Conservation (phyloP, 1,284 basidiomycete species). For the Tylopilus sp. region DNA sequence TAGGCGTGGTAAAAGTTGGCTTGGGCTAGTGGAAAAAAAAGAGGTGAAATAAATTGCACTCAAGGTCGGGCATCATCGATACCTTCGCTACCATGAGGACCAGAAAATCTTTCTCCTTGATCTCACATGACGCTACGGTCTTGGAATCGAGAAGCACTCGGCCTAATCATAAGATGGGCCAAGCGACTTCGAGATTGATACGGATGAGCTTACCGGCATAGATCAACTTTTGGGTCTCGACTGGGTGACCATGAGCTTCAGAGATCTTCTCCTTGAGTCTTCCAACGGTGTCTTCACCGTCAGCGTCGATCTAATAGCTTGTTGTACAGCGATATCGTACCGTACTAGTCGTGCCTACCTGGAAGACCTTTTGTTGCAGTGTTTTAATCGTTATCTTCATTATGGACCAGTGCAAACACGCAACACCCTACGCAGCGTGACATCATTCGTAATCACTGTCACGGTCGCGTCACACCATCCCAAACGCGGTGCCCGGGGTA, state of each 20-base stretch:
- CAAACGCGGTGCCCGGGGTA: slow-evolving; percentile 24
- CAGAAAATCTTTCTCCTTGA: slow-evolving; percentile 99
- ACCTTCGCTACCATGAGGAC: slow-evolving; percentile 99
- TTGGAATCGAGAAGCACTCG: slow-evolving; percentile 91
- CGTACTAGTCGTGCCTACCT: slow-evolving; percentile 41
- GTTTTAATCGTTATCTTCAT: slow-evolving; percentile 96
- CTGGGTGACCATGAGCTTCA: slow-evolving; percentile 70
- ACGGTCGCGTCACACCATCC: slow-evolving; percentile 24
- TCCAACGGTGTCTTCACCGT: slow-evolving; percentile 71
- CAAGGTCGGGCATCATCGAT: slow-evolving; percentile 8
- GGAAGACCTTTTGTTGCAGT: slow-evolving; percentile 84
- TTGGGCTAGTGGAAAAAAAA: slow-evolving; percentile 48
- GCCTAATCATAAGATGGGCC: slow-evolving; percentile 46
- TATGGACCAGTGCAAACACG: slow-evolving; percentile 33
- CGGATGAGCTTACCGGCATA: slow-evolving; percentile 67
- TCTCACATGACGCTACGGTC: slow-evolving; percentile 82
- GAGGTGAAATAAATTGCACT: slow-evolving; percentile 6
- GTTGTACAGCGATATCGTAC: neutral
- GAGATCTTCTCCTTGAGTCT: slow-evolving; percentile 86
- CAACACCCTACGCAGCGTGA: slow-evolving; percentile 15
- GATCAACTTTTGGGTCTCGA: slow-evolving; percentile 87
- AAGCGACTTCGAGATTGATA: slow-evolving; percentile 6
- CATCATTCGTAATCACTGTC: slow-evolving; percentile 20
- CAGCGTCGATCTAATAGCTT: slow-evolving; percentile 69
- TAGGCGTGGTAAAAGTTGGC: slow-evolving; percentile 39